Base-by-base conservation (phyloP, 805 yeast species). In the Torulaspora franciscae region DNA sequence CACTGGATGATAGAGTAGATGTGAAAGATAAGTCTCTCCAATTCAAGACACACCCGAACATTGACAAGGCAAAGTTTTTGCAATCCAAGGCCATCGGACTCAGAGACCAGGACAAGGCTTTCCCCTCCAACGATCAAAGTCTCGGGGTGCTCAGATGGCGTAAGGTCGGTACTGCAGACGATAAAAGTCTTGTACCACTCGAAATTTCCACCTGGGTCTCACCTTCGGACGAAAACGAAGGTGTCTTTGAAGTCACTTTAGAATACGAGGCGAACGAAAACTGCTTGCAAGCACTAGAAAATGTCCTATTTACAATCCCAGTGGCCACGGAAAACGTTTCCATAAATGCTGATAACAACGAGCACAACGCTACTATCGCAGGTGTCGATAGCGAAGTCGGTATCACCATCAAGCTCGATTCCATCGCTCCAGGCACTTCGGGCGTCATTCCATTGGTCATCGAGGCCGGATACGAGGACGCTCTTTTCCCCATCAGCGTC, bases 31-130 rank as follows among this genome's bases (percentile, higher is more conserved):
- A 59, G 43, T 32, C 59, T 6, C 71, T 80, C 37, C 89, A 83
- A 61, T 93, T 78, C 72, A 90, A 90, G 67, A 89, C 98, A 11
- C 96, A 93, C 71, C 99, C 99, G 51, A 90, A 91, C 63, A 95
- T 93, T 53, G 97, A 93, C 69, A 83, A 85, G 59, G 70, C 69
- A 33, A 66, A 78, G 59, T 93, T 91, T 65, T 73, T 75, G 36
- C 62, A 75, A 10, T 65, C 71, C 11, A 71, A 76, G 46, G 66
- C 76, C 34, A 80, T 93, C 58, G 84, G 84, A 0, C 76, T 90
- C 59, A 86, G 85, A 62, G 95, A 90, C 63, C 71, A 79, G 43
- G 61, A 75, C 37, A 86, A 87, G 61, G 78, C 89, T 28, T 90
- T 93, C 78, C 98, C 98, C 32, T 74, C 89, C 7, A 88, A 90